Percentiles rank a stretch among this genome's conserved stretches.
phyloP scores from a whole-genome alignment of 192 early-diverging fungal species.

The Gigaspora rosea region DNA sequence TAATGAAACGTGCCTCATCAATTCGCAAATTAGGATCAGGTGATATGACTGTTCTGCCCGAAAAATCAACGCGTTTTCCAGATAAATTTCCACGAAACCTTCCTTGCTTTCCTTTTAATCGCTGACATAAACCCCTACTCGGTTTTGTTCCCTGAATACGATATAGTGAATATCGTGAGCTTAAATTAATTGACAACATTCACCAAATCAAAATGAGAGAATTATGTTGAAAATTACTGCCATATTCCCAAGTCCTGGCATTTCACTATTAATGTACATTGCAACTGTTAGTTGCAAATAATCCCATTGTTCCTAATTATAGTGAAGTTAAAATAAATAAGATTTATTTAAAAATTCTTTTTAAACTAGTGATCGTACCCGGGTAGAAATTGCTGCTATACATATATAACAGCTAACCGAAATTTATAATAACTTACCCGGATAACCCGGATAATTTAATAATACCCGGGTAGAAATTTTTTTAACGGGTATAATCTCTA shows the following conservation, averaged over 20 bases:
- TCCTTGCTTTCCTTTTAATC: slow-evolving; percentile 98
- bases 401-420: background rate
- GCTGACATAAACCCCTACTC: slow-evolving; percentile 88
- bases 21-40: slow-evolving; percentile 98
- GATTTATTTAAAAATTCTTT: no score
- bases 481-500: no score
- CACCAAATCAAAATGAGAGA: no score
- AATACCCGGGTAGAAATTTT: no score
- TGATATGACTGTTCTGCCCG: slow-evolving; percentile 97
- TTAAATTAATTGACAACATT: no score
- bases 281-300: slow-evolving; percentile 89
- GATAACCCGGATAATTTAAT: no score
- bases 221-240: slow-evolving; percentile 25
- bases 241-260: slow-evolving; percentile 82
- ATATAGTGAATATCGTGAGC: background rate
- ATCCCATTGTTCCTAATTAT: slow-evolving; percentile 91
- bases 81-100: slow-evolving; percentile 98
- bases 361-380: background rate
- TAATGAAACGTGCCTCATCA: slow-evolving; percentile 69
- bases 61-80: slow-evolving; percentile 99
- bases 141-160: slow-evolving; percentile 53
- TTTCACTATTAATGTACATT: slow-evolving; percentile 96
- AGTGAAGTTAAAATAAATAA: background rate
- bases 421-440: no score
- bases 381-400: background rate